Base-by-base conservation (phyloP, 768 basidiomycete genomes). In the Clavulina sp. region DNA sequence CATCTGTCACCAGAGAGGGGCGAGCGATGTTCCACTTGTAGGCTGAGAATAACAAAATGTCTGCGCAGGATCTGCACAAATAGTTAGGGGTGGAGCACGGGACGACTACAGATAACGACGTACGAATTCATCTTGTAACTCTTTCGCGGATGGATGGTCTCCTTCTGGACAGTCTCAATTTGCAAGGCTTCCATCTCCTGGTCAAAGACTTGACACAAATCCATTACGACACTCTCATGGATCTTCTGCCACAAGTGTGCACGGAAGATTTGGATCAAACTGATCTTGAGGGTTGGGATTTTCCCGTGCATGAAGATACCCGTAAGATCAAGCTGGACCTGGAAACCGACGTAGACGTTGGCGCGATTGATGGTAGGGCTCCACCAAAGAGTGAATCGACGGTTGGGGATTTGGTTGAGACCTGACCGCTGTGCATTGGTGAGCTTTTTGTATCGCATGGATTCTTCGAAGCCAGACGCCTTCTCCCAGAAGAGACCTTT, bases 111-210 rank as follows among this genome's bases (percentile, higher is more conserved):
- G 4, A 50, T 28, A 24, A 26, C n/a, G 23, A 50, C 57, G 18
- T 44, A 60, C 5, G 91, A 95, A 69, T 99, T 99, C 95, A 99
- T 97, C 77, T 99, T 99, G 78, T 99, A 99, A 73, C 89, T 95
- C 74, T 96, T 96, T 68, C 93, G 85, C 60, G 93, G 93, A 65
- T 95, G 95, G 55, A 99, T 99, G 0, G 95, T 96, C 67, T 99
- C 95, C 67, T 99, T 99, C 66, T 97, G 95, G 0, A 99, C 95
- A 0, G 92, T 97, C 72, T 97, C 95, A 59, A 99, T 99, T 59
- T 96, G 91, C 16, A 99, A 69, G 3, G 95, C 92, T 64, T 99
- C 95, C 31, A 99, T 73, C 62, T 99, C 95, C 67, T 96, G 92
- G 68, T 99, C 95, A 60, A 99, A 95, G 21, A 97, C 93, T 75